These are phyloP conservation scores for Anastatica hierochuntica DNA, from an alignment of 345 rosid species.

Conservation along the genomic window DNA sequence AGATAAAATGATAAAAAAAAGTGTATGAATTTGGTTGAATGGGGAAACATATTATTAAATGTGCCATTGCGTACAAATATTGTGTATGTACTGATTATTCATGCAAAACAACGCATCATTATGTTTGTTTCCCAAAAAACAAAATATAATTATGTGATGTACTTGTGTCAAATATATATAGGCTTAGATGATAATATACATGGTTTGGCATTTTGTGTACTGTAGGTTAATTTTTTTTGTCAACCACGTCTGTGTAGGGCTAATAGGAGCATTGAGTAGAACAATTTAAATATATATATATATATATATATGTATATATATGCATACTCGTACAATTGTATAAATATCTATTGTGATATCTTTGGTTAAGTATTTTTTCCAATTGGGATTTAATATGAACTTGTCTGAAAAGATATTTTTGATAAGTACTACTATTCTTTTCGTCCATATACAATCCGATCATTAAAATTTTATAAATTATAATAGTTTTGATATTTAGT, in stretches of 20 bases:
- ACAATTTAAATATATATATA: not conserved
- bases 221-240: not conserved
- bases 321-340: too few species aligned
- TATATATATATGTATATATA: too few species aligned
- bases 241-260: constrained; percentile 21
- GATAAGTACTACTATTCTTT: too few species aligned
- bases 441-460: too few species aligned
- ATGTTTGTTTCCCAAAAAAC: constrained; percentile 25
- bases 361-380: constrained; percentile 4
- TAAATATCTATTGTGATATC: constrained; percentile 1
- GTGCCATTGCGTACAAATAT: constrained; percentile 15
- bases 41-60: constrained; percentile 24
- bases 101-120: constrained; percentile 26
- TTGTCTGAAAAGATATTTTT: not conserved
- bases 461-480: too few species aligned
- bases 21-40: constrained; percentile 12
- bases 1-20: constrained; percentile 4
- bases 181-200: not conserved
- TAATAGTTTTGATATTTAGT: too few species aligned
- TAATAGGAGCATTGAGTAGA: constrained; percentile 9
- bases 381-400: constrained; percentile 6
- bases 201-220: constrained; percentile 23
- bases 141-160: constrained; percentile 12
- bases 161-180: constrained; percentile 24
- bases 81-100: constrained; percentile 22